Evolutionary conservation across 495 filamentous ascomycete genomes (phyloP).

Genomic region (Annulohypoxylon nitens): DNA sequence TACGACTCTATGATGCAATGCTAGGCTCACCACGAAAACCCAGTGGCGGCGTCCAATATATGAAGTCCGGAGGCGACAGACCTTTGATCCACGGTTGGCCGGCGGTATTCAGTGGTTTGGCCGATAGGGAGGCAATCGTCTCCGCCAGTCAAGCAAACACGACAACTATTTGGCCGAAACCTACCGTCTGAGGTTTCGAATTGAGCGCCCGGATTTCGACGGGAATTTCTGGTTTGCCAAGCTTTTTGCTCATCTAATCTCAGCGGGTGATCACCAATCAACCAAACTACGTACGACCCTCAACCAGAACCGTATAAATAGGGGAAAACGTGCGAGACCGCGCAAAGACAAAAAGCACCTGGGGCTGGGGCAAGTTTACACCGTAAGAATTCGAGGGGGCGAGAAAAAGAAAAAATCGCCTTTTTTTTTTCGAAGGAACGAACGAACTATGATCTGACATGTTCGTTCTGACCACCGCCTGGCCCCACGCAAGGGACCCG

Average conservation of each 20-base stretch:
- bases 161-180: slow-evolving; percentile 24
- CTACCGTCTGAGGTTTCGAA: slow-evolving; percentile 8
- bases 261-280: slow-evolving; percentile 1
- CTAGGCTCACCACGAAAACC: not conserved
- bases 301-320: slow-evolving; percentile 16
- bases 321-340: slow-evolving; percentile 14
- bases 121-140: slow-evolving; percentile 2
- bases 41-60: not conserved
- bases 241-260: slow-evolving; percentile 14
- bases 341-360: not conserved
- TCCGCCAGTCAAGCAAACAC: slow-evolving; percentile 33
- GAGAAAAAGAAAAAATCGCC: slow-evolving; percentile 5
- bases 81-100: not conserved
- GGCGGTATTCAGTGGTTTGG: slow-evolving; percentile 9
- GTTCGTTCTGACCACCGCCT: slow-evolving; percentile 22
- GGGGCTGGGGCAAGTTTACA: not conserved
- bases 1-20: not conserved
- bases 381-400: not conserved
- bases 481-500: slow-evolving; percentile 14
- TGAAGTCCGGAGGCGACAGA: slow-evolving; percentile 1
- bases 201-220: slow-evolving; percentile 1
- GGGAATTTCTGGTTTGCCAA: slow-evolving; percentile 6
- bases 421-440: slow-evolving; percentile 16
- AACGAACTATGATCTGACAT: slow-evolving; percentile 28
- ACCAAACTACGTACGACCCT: not conserved